Evolutionary conservation across 148 eudicot genomes (phyloP), one percentile per base, ranked within the genome.

Genomic region (Rhododendron simsii): DNA sequence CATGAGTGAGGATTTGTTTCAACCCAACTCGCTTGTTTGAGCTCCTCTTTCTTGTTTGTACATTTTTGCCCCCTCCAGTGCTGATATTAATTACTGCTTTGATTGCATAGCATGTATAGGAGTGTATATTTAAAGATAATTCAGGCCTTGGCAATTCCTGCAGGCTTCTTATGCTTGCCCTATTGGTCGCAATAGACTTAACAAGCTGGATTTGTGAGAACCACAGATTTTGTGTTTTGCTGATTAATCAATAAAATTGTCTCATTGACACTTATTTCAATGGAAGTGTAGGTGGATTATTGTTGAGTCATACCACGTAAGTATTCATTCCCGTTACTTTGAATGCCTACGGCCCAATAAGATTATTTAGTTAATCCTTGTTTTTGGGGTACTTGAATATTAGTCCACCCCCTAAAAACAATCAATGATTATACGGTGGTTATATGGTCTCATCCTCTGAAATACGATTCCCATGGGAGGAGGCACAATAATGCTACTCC

Each of bases 1-100:
- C 98, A 3, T 96, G 89, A 93, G 14, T 26, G 59, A 9, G 45
- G 33, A 21, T n/a, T 11, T n/a, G 55, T 4, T 47, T 79, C 15
- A 10, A 6, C 30, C 14, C 47, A 35, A 37, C 45, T 75, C 20
- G 45, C 50, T 71, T 71, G 26, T 78, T 44, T 78, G 26, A 26
- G 28, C 81, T 44, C 14, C 47, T 39, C 80, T 76, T 76, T 76
- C 26, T 65, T 65, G 30, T 30, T 41, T 44, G 80, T 37, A 6
- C 45, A 41, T 18, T 77, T 41, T 21, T 76, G 14, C 59, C 23
- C 20, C 23, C 2, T 21, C 23, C 18, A 41, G 20, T 74, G 21
- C 78, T 35, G 76, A 3, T 73, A 35, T 73, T 13, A 13, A 73
- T 30, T 73, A 39, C 50, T 16, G 47, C 47, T 33, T 39, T 35